phyloP scores from a whole-genome alignment of 139 green algal species.

The Eudorina sp. region DNA sequence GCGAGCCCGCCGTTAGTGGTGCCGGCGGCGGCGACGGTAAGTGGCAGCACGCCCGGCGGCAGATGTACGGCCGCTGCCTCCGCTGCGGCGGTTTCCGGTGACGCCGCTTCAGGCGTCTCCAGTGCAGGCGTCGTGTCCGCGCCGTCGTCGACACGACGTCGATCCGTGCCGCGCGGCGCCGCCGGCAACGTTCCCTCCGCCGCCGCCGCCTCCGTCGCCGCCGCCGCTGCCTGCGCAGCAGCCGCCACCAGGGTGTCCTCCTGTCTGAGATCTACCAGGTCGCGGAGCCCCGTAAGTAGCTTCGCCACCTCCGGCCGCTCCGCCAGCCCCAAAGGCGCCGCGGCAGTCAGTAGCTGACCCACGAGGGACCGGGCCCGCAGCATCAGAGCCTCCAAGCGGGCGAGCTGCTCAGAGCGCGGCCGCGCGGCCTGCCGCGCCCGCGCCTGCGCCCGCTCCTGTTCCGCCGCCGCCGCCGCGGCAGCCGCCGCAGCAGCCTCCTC shows the following conservation, averaged over 20 bases:
- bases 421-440: background rate
- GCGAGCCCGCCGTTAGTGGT: background rate
- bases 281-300: background rate
- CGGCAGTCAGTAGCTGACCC: background rate
- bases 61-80: background rate
- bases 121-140: background rate
- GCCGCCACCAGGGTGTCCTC: background rate
- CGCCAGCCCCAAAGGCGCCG: background rate
- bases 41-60: background rate
- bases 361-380: background rate
- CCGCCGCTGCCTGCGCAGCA: background rate
- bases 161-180: too few species aligned
- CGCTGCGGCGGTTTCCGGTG: background rate
- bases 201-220: background rate
- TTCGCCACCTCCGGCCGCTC: background rate
- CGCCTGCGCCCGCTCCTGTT: background rate
- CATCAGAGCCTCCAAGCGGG: constrained; percentile 1
- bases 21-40: background rate
- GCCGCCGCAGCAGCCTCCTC: background rate
- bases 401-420: background rate
- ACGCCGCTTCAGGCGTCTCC: background rate
- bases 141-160: too few species aligned
- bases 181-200: background rate
- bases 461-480: background rate
- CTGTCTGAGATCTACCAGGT: background rate